Percentiles rank a stretch among this genome's conserved stretches.
Evolutionary conservation across 768 basidiomycete species (phyloP).

Genomic region (Krasilnikovozyma curviuscula): DNA sequence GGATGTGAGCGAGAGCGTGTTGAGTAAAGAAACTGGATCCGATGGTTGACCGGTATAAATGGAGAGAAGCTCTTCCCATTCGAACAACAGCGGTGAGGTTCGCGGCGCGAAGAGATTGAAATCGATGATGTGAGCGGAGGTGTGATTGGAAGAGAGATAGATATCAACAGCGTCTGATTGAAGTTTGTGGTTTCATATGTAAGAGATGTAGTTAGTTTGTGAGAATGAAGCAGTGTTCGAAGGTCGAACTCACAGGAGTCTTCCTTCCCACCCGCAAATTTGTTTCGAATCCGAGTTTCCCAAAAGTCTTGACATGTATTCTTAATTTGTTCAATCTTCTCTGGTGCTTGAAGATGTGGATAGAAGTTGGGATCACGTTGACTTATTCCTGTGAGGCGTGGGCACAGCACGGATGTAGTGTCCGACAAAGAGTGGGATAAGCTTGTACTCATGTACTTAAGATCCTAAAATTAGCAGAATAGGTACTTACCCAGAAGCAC

Average conservation of each 20-base stretch:
- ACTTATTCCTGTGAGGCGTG: constrained; percentile 65
- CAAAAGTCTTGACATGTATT: constrained; percentile 43
- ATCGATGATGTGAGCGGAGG: constrained; percentile 62
- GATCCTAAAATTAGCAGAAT: background rate
- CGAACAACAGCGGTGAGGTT: constrained; percentile 76
- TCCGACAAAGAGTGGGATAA: background rate
- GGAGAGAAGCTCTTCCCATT: constrained; percentile 14
- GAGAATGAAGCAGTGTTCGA: background rate
- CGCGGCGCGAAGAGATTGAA: constrained; percentile 72
- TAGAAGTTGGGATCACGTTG: constrained; percentile 83
- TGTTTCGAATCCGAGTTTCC: constrained; percentile 42
- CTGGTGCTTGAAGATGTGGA: constrained; percentile 53
- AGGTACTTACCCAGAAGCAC: constrained; percentile 43
- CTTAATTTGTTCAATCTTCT: constrained; percentile 37
- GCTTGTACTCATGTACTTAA: background rate
- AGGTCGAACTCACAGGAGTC: constrained; percentile 19
- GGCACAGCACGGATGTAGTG: background rate
- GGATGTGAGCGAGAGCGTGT: background rate
- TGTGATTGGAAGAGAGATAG: constrained; percentile 60
- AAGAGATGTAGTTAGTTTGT: background rate
- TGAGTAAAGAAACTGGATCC: background rate
- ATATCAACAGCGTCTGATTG: constrained; percentile 62
- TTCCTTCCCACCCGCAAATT: constrained; percentile 40
- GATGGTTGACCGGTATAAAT: background rate
- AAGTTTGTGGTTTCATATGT: background rate